Percentiles rank a stretch among this genome's conserved stretches.
These are phyloP conservation scores for Blumeria graminis DNA, from an alignment of 2,329 filamentous ascomycete species.

Conservation along the genomic window DNA sequence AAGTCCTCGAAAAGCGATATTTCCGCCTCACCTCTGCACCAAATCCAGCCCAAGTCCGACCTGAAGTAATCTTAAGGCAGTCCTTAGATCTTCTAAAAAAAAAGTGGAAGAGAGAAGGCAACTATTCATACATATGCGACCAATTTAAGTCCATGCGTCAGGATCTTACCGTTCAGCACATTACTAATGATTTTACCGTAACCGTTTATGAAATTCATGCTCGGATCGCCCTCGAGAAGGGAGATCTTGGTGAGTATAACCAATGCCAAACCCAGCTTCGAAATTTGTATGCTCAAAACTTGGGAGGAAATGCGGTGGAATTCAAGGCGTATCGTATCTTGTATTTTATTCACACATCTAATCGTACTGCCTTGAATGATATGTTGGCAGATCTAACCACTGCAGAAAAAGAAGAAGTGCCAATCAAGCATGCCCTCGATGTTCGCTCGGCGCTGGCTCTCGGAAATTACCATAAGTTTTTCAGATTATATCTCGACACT, in stretches of 20 bases:
- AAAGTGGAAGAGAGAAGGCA: constrained; percentile 83
- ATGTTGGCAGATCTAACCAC: constrained; percentile 94
- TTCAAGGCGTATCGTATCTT: constrained; percentile 99
- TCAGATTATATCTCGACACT: constrained; percentile 81
- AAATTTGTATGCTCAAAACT: constrained; percentile 64
- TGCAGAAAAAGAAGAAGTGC: constrained; percentile 70
- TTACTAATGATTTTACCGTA: constrained; percentile 91
- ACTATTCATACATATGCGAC: constrained; percentile 95
- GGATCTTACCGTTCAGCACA: constrained; percentile 91
- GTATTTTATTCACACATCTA: constrained; percentile 98
- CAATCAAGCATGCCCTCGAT: constrained; percentile 75
- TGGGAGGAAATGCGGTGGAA: constrained; percentile 77
- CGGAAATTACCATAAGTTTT: constrained; percentile 95
- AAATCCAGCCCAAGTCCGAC: constrained; percentile 70
- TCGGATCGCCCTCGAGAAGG: constrained; percentile 90
- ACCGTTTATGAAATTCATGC: constrained; percentile 94
- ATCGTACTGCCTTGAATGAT: constrained; percentile 94
- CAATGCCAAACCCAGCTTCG: constrained; percentile 97
- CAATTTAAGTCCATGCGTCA: constrained; percentile 98
- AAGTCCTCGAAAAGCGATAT: constrained; percentile 76
- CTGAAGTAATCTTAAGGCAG: constrained; percentile 53
- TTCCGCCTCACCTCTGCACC: constrained; percentile 81
- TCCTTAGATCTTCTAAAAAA: constrained; percentile 74
- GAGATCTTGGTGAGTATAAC: constrained; percentile 99
- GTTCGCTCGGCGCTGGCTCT: constrained; percentile 79